Evolutionary conservation across 1,284 basidiomycete genomes (phyloP), one percentile per base, ranked within the genome.

Genomic region (Trametes polyzona): DNA sequence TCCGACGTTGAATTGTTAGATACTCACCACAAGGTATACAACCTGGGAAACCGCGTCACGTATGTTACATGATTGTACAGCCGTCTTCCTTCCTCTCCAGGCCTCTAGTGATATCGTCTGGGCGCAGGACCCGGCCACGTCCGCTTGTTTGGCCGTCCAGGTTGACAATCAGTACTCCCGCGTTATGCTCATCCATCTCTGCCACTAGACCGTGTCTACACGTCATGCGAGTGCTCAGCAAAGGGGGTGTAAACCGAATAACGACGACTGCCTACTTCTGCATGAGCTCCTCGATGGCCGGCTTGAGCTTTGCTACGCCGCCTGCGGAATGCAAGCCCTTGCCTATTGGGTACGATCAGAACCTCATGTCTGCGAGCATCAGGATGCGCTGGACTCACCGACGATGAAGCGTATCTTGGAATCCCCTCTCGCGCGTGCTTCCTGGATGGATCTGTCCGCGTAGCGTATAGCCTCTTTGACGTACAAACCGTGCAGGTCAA

Each of bases 401-500:
- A 97, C 95, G 62, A 98, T 96, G 60, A 98, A 76, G 54, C 85
- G 82, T n/a, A 98, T 71, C 68, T 93, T 83, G 4, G 76, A 67
- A 55, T 89, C 82, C 0, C 92, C 90, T 40, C 83, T 76, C 21
- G 71, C 71, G 62, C 88, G 89, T 4, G 88, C 93, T 41, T 85
- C 76, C 62, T 84, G 74, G 24, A 96, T 83, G 10, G 89, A 87
- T 41, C 76, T 68, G 58, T 95, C 92, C 1, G 84, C 86, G 54
- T 80, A 80, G 42, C 80, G 77, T 47, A 95, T 83, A n/a, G 93
- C 92, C 73, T 99, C 96, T 67, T 95, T 93, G 47, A 96, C 95
- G 72, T 93, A 97, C 7, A 99, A 76, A 1, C 94, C 95, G 69
- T 96, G 94, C 37, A 99, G 77, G 72, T 99, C 92, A 43, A 97